Evolutionary conservation across 352 stramenopile genomes (phyloP).

Genomic region (Phytophthora multivora): DNA sequence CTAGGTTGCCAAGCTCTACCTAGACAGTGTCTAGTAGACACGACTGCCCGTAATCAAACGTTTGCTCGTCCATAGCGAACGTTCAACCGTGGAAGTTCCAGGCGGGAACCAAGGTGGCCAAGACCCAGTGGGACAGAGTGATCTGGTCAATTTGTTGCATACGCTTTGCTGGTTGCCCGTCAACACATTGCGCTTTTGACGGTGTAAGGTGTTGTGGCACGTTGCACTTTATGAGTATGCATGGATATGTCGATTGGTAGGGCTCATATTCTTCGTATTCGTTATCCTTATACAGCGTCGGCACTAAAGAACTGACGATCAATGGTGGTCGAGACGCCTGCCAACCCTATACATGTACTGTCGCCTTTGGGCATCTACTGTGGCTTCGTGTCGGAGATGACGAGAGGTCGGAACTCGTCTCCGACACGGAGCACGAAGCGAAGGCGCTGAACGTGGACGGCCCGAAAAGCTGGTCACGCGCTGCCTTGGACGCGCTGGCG

Average conservation of each 20-base stretch:
- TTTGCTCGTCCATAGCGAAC: too few relatives aligned
- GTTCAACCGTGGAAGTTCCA: too few relatives aligned
- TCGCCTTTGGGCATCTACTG: constrained; percentile 4
- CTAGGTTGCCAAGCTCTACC: too few relatives aligned
- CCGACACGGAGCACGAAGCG: constrained; percentile 27
- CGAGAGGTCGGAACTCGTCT: constrained; percentile 30
- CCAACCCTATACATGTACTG: constrained; percentile 14
- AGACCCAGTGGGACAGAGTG: too few relatives aligned
- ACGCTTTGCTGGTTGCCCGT: too few relatives aligned
- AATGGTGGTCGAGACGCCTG: background rate
- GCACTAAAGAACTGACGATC: constrained; percentile 28
- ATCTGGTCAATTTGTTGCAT: too few relatives aligned
- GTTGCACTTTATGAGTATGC: too few relatives aligned
- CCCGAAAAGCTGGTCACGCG: constrained; percentile 30
- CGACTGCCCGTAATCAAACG: too few relatives aligned
- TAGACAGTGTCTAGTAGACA: too few relatives aligned
- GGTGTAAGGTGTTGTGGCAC: background rate
- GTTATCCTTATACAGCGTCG: constrained; percentile 24
- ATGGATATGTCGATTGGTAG: background rate
- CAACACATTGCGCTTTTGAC: background rate
- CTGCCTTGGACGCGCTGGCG: constrained; percentile 23
- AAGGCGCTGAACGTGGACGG: constrained; percentile 22
- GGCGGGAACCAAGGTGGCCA: too few relatives aligned
- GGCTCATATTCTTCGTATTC: constrained; percentile 12
- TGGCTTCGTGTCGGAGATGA: constrained; percentile 16